Evolutionary conservation across 2,329 filamentous ascomycete species (phyloP).

Genomic region (Chrysoporthe austroafricana): DNA sequence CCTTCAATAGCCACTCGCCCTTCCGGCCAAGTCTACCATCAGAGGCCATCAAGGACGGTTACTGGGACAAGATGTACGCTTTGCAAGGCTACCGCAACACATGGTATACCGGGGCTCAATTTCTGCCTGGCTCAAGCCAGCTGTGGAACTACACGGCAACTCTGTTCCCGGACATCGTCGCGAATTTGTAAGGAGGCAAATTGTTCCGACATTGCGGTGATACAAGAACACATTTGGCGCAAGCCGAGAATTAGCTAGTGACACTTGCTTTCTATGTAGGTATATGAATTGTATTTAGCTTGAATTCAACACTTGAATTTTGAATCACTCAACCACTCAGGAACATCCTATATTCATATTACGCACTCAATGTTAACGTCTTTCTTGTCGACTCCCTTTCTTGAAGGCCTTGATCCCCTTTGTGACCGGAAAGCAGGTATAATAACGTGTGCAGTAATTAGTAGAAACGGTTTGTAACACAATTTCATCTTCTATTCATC

Average conservation of each 20-base stretch:
- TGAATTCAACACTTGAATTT: too few species aligned
- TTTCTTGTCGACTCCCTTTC: too few species aligned
- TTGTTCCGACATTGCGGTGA: neutral
- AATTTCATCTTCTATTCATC: too few species aligned
- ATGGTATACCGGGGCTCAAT: constrained; percentile 39
- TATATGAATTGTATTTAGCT: too few species aligned
- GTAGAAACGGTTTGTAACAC: too few species aligned
- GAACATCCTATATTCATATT: too few species aligned
- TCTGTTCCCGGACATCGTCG: neutral
- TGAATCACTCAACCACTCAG: too few species aligned
- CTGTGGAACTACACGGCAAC: constrained; percentile 13
- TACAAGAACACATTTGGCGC: neutral
- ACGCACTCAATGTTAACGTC: too few species aligned
- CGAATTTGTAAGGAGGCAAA: neutral
- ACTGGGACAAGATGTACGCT: constrained; percentile 37
- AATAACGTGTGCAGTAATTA: too few species aligned
- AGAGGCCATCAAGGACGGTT: constrained; percentile 35
- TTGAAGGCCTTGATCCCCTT: too few species aligned
- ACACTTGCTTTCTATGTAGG: too few species aligned
- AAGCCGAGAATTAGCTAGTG: neutral
- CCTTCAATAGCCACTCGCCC: constrained; percentile 32
- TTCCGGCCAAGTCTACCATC: constrained; percentile 33
- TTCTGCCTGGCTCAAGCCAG: constrained; percentile 1
- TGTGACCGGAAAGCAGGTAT: too few species aligned
- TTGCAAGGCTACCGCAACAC: constrained; percentile 41